Percentiles rank a stretch among this genome's conserved stretches.
Evolutionary conservation across 106 monocot genomes (phyloP).

Genomic region (Acorus gramineus): DNA sequence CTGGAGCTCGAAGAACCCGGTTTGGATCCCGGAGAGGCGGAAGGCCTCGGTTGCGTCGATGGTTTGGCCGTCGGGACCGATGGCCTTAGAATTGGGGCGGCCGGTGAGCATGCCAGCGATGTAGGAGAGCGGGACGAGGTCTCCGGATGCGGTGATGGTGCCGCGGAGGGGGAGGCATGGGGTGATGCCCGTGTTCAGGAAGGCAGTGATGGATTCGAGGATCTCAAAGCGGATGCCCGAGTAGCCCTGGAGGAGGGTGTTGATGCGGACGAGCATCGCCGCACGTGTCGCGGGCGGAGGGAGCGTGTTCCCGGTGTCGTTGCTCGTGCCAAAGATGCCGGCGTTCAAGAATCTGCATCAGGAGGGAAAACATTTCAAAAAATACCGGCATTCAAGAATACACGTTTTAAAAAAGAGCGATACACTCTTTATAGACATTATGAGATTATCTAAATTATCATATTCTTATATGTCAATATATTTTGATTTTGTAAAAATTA

Average conservation of each 20-base stretch:
- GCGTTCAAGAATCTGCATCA: conserved; percentile 52
- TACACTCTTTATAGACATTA: too few relatives aligned
- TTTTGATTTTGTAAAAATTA: too few relatives aligned
- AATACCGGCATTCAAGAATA: not conserved
- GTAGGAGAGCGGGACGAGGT: conserved; percentile 92
- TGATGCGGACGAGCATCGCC: conserved; percentile 73
- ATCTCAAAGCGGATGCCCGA: conserved; percentile 97
- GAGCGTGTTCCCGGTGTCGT: conserved; percentile 10
- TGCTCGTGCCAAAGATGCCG: conserved; percentile 42
- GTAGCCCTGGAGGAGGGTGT: conserved; percentile 95
- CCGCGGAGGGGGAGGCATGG: conserved; percentile 85
- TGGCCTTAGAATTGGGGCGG: conserved; percentile 59
- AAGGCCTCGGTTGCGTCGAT: conserved; percentile 63
- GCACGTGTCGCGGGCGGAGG: conserved; percentile 16
- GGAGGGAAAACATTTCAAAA: conserved; percentile 1
- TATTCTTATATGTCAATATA: too few relatives aligned
- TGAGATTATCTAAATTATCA: too few relatives aligned
- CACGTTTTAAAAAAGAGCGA: too few relatives aligned
- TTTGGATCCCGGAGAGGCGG: conserved; percentile 43
- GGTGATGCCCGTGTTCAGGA: conserved; percentile 62
- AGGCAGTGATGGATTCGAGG: conserved; percentile 59
- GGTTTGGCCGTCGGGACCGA: conserved; percentile 29
- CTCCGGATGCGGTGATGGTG: conserved; percentile 90
- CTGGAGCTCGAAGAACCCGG: conserved; percentile 82
- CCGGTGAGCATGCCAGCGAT: conserved; percentile 83